Base-by-base conservation (phyloP, 1,139 yeast genomes). In the Candida neerlandica region DNA sequence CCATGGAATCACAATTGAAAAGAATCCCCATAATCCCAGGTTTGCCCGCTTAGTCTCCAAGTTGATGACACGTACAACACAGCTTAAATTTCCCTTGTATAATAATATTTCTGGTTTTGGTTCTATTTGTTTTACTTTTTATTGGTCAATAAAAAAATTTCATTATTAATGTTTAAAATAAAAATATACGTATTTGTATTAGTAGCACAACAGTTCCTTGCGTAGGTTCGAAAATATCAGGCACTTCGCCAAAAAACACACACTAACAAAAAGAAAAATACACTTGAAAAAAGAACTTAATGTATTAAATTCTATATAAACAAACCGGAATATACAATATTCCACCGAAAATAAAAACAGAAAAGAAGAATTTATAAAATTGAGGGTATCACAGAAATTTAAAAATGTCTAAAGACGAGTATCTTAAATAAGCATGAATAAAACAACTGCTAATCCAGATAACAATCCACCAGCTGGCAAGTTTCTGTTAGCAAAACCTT, bases 171-270 rank as follows among this genome's bases (percentile, higher is more conserved):
- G 21, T 14, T 37, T 3, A 19, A 35, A n/a, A 35, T 15, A 21
- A 35, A 37, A 37, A 37, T 37, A 37, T 37, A 37, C 41, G 41
- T 37, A 27, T 37, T 15, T 21, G 41, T 21, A 37, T 37, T 37
- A n/a, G 21, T 37, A 37, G 16, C 15, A 12, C 14, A 37, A 21
- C 1, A 4, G 14, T 37, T 14, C n/a, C 21, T 16, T 18, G 2
- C 4, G 38, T 3, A 18, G 7, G 38, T 6, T 23, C 10, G 9
- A 23, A 2, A 23, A 10, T 2, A 23, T 6, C 5, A 23, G 27
- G 27, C n/a, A n/a, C n/a, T 23, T 23, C 32, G 3, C 32, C 12
- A 5, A 5, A 29, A 10, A 5, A 5, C 32, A 10, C 32, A 29
- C 11, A 5, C 12, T 11, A 29, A 32, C 15, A 32, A 16, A 34